Evolutionary conservation across 1,284 basidiomycete species (phyloP).

Genomic region (Tilletia indica): DNA sequence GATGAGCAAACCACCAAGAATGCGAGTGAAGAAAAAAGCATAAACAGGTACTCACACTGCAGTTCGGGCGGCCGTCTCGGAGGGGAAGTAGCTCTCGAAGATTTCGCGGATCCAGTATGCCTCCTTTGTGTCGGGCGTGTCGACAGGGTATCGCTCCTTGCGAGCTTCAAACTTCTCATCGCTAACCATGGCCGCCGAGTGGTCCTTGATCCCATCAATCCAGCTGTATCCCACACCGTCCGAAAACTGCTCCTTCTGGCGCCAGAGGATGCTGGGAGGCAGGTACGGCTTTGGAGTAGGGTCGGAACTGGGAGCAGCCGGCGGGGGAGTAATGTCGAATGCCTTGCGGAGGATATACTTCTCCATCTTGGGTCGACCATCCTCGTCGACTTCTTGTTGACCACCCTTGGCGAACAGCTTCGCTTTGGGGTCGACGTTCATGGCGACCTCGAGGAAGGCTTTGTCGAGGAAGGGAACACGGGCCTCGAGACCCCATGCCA

Average conservation of each 20-base stretch:
- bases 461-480: conserved; percentile 99
- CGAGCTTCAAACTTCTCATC: conserved; percentile 79
- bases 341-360: conserved; percentile 95
- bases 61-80: conserved; percentile 81
- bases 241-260: conserved; percentile 99
- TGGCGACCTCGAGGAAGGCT: conserved; percentile 85
- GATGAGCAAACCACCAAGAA: no score
- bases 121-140: conserved; percentile 94
- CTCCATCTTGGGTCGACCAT: conserved; percentile 55
- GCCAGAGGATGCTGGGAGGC: conserved; percentile 91
- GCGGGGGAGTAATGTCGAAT: conserved; percentile 71
- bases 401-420: conserved; percentile 89
- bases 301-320: neutral
- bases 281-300: conserved; percentile 68
- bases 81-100: conserved; percentile 76
- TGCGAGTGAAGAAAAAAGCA: neutral
- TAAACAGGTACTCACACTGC: conserved; percentile 68
- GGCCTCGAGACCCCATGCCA: conserved; percentile 99
- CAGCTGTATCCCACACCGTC: conserved; percentile 99
- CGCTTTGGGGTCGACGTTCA: conserved; percentile 83
- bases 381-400: conserved; percentile 68
- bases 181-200: conserved; percentile 72
- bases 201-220: conserved; percentile 98
- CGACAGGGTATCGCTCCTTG: conserved; percentile 73
- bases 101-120: conserved; percentile 91